A percentile compares a stretch with the other conserved stretches of the same genome.
phyloP scores from a whole-genome alignment of 345 rosid species.

The Citrus unshiu region DNA sequence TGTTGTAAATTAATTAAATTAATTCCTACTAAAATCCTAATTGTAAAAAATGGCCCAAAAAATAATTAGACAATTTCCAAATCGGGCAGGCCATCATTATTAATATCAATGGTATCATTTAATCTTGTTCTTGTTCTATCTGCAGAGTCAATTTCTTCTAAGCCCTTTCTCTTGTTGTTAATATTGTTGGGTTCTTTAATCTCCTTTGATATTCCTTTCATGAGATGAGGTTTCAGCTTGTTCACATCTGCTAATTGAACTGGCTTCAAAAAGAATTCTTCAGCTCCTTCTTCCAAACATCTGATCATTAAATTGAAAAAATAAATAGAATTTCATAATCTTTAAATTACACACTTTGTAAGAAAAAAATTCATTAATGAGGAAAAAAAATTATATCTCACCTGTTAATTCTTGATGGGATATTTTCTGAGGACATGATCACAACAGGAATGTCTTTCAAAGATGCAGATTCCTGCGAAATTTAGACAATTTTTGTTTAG shows the following conservation, averaged over 20 bases:
- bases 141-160: slow-evolving; percentile 30
- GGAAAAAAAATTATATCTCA: slow-evolving; percentile 11
- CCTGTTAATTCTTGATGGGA: slow-evolving; percentile 79
- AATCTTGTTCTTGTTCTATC: slow-evolving; percentile 35
- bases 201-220: slow-evolving; percentile 40
- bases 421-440: slow-evolving; percentile 90
- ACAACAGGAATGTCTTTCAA: slow-evolving; percentile 82
- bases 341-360: no score
- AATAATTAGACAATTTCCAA: neutral
- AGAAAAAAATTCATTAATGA: neutral
- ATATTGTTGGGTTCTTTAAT: slow-evolving; percentile 7
- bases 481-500: neutral
- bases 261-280: slow-evolving; percentile 86
- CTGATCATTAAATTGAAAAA: slow-evolving; percentile 26
- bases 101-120: neutral
- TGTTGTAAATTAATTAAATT: neutral
- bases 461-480: slow-evolving; percentile 55
- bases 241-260: slow-evolving; percentile 76
- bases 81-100: neutral
- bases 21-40: neutral
- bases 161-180: slow-evolving; percentile 40
- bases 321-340: neutral
- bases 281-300: slow-evolving; percentile 90
- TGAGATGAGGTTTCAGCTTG: slow-evolving; percentile 59
- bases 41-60: neutral